Evolutionary conservation across 768 basidiomycete species (phyloP), one percentile per base, ranked within the genome.

Genomic region (Russula dissimulans): DNA sequence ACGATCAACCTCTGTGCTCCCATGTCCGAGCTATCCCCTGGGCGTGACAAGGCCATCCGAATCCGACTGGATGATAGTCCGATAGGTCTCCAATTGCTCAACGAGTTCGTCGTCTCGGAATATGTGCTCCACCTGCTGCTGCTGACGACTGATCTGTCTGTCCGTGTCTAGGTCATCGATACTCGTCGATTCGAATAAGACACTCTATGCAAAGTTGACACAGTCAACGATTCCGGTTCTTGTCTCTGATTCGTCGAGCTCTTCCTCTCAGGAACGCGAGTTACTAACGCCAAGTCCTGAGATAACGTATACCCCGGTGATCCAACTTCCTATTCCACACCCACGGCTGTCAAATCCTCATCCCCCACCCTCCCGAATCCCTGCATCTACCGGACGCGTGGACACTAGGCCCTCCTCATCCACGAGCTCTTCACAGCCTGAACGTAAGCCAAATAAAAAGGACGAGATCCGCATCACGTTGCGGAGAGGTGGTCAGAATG

Each of bases 21-120:
- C 34, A 49, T 34, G 34, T 15, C 41, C 26, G 51, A 57, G n/a
- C 17, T 62, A 17, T 15, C 9, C 14, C 32, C 61, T 15, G 56
- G 61, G 11, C 50, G 46, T 26, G 45, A 48, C 5, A 46, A 54
- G 6, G 51, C 39, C 5, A 54, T 62, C 22, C 53, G 17, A 0
- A 34, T 57, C 26, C 50, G 61, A 26, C 45, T 62, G 1, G 56
- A 62, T 43, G 45, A 62, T 32, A 39, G 51, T 5, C 56, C 61
- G 32, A 47, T 63, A 3, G 61, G 61, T 2, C 68, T 73, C 0
- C 79, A 79, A 56, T 66, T 85, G 5, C 77, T 80, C 53, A 81
- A 81, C 55, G 75, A 76, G 83, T 85, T 57, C 69, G 83, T 14
- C 22, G 22, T 26, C 22, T 26, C 26, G 26, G 31, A 39, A 11